Conservation (phyloP, 495 filamentous ascomycete species). For the Cryomyces minteri region DNA sequence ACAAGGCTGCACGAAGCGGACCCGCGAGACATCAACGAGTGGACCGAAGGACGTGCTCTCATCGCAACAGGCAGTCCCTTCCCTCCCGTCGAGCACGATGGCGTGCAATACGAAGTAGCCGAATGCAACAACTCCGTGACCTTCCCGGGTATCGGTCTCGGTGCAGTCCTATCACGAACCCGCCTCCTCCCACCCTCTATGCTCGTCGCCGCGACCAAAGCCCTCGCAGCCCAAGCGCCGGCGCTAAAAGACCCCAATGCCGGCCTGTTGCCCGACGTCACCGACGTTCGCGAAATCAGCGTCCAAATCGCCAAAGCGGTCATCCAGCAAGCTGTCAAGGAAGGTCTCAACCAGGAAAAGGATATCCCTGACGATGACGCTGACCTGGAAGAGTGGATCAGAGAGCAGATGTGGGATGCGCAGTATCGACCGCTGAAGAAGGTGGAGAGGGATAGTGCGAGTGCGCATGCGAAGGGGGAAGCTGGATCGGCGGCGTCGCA, state of each 20-base stretch:
- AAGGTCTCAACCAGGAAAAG: slow-evolving; percentile 42
- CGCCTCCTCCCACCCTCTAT: slow-evolving; percentile 52
- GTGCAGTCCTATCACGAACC: slow-evolving; percentile 48
- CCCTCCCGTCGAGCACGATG: slow-evolving; percentile 50
- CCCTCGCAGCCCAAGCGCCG: slow-evolving; percentile 51
- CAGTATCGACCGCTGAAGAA: slow-evolving; percentile 44
- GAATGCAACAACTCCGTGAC: slow-evolving; percentile 87
- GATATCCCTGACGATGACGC: slow-evolving; percentile 35
- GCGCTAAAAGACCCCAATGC: slow-evolving; percentile 37
- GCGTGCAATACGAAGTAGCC: slow-evolving; percentile 49
- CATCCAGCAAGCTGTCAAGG: slow-evolving; percentile 50
- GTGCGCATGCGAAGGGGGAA: slow-evolving; percentile 38
- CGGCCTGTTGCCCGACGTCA: slow-evolving; percentile 58
- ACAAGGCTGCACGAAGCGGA: slow-evolving; percentile 70
- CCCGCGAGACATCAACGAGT: slow-evolving; percentile 56
- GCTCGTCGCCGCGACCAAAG: slow-evolving; percentile 62
- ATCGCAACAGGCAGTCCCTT: slow-evolving; percentile 79
- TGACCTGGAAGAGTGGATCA: slow-evolving; percentile 62
- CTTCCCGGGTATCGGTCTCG: slow-evolving; percentile 76
- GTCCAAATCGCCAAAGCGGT: slow-evolving; percentile 63
- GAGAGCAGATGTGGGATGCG: slow-evolving; percentile 82
- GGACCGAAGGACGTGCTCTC: slow-evolving; percentile 64
- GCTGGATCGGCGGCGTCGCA: slow-evolving; percentile 19
- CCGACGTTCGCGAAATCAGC: slow-evolving; percentile 54
- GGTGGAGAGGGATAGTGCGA: slow-evolving; percentile 30